These are phyloP conservation scores for Colletotrichum neosansevieriae DNA, from an alignment of 2,329 filamentous ascomycete species.

Conservation along the genomic window DNA sequence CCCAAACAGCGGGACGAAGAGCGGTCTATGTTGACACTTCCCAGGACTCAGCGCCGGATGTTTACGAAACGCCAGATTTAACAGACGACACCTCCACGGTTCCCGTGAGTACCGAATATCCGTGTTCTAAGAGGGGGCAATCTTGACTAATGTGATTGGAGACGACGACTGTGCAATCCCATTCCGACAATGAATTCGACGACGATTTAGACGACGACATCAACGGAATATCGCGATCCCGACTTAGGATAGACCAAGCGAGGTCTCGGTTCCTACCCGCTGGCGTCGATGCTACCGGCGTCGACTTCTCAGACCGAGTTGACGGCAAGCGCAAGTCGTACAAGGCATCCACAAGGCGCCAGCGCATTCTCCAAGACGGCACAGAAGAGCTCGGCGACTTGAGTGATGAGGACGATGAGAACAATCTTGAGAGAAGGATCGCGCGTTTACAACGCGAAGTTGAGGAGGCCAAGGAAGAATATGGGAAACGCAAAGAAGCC, in stretches of 20 bases:
- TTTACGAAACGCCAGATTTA: constrained; percentile 95
- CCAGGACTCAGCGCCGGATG: constrained; percentile 91
- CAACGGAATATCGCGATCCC: constrained; percentile 79
- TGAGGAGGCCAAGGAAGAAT: constrained; percentile 76
- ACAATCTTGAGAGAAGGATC: constrained; percentile 82
- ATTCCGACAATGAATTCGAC: constrained; percentile 72
- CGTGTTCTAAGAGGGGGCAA: background rate
- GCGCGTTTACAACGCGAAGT: constrained; percentile 86
- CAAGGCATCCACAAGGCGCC: constrained; percentile 76
- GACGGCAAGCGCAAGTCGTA: constrained; percentile 87
- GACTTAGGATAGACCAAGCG: constrained; percentile 82
- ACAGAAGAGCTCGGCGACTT: constrained; percentile 78
- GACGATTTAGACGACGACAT: constrained; percentile 72
- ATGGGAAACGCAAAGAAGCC: constrained; percentile 65
- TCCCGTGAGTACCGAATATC: constrained; percentile 66
- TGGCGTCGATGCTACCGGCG: constrained; percentile 79
- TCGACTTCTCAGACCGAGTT: constrained; percentile 92
- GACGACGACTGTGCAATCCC: constrained; percentile 67
- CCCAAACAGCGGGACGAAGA: background rate
- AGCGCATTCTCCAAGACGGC: constrained; percentile 72
- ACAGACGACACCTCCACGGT: constrained; percentile 91
- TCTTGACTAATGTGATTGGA: constrained; percentile 49
- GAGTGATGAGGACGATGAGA: constrained; percentile 77
- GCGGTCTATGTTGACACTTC: constrained; percentile 36
- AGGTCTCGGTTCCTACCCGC: constrained; percentile 82